These are phyloP conservation scores for Eucalyptus tenuipes DNA, from an alignment of 345 rosid species.

Conservation along the genomic window DNA sequence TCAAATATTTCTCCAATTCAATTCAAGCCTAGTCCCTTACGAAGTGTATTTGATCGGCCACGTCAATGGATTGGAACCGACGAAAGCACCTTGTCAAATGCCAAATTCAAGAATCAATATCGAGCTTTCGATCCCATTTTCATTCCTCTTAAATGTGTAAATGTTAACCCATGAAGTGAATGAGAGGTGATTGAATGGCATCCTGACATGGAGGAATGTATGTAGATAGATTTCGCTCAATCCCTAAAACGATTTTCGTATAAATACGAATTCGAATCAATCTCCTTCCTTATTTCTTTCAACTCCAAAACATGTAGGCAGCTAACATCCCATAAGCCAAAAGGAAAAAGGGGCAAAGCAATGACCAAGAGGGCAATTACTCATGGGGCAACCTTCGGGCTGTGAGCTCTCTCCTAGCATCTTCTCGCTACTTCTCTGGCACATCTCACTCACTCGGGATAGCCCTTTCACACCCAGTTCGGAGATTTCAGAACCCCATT, in stretches of 20 bases:
- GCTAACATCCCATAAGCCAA: background rate
- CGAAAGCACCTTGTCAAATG: background rate
- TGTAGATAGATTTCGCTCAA: background rate
- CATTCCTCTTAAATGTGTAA: background rate
- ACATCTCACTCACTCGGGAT: background rate
- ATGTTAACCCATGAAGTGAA: background rate
- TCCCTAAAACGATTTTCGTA: background rate
- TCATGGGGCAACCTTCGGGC: background rate
- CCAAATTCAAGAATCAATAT: background rate
- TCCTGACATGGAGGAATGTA: background rate
- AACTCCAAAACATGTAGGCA: background rate
- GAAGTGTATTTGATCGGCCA: background rate
- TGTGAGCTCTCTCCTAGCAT: background rate
- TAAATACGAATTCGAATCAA: background rate
- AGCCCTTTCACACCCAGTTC: background rate
- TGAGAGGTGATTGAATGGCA: background rate
- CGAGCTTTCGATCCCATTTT: background rate
- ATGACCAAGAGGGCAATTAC: background rate
- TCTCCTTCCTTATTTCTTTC: background rate
- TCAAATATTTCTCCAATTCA: background rate
- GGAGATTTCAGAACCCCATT: too few species aligned
- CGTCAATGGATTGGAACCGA: background rate
- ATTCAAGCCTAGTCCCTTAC: background rate
- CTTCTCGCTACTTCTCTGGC: background rate
- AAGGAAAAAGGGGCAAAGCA: background rate